Percentiles rank a stretch among this genome's conserved stretches.
Evolutionary conservation across 257 asterid genomes (phyloP).

Genomic region (Solanum gandarillasii): DNA sequence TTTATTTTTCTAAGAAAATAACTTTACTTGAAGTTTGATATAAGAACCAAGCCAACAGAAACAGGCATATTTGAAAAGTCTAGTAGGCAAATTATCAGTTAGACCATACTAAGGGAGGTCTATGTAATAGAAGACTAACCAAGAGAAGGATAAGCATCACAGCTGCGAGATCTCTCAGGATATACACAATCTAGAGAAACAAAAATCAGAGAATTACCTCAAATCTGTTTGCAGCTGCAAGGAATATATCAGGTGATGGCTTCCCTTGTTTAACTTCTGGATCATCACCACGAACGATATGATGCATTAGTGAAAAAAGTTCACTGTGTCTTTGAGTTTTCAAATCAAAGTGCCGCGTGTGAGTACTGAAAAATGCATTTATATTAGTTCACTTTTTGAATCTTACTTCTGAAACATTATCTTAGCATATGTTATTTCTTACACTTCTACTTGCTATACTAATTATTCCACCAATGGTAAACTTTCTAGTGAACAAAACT

Average conservation of each 20-base stretch:
- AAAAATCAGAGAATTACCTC: conserved; percentile 37
- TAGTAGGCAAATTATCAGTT: neutral
- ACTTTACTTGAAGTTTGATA: neutral
- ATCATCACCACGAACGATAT: conserved; percentile 85
- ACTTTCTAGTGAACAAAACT: neutral
- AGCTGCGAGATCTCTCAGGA: neutral
- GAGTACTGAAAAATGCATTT: conserved; percentile 46
- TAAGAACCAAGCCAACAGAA: neutral
- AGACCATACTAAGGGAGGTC: neutral
- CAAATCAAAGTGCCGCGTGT: conserved; percentile 77
- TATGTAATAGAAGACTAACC: neutral
- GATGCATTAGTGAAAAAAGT: conserved; percentile 84
- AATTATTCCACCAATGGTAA: neutral
- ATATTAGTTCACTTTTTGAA: conserved; percentile 7
- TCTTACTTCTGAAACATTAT: conserved; percentile 1
- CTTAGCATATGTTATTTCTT: neutral
- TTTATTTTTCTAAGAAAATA: neutral
- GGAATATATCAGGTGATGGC: conserved; percentile 89
- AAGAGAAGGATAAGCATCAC: neutral
- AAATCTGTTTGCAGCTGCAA: conserved; percentile 84
- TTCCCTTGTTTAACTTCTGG: conserved; percentile 95
- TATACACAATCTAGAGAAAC: neutral
- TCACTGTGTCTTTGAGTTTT: conserved; percentile 78
- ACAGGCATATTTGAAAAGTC: neutral
- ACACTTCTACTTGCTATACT: neutral